Conservation (phyloP, 225 moss, liverwort and hornwort genomes). For the Sphagnum tenellum region DNA sequence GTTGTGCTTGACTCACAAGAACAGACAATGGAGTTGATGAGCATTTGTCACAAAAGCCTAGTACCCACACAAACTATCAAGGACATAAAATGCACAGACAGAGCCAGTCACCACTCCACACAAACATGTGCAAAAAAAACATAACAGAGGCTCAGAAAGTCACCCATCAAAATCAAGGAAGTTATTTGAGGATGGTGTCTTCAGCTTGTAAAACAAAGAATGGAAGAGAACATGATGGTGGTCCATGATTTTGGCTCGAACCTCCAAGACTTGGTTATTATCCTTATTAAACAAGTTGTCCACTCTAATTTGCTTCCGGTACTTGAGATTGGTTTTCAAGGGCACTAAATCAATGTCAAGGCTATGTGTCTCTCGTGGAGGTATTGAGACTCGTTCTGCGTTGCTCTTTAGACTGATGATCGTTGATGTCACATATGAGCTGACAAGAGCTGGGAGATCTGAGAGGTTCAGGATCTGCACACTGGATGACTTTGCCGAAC, state of each 20-base stretch:
- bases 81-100: too few species aligned
- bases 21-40: too few species aligned
- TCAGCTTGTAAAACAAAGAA: constrained; percentile 76
- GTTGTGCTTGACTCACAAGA: too few species aligned
- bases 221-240: constrained; percentile 92
- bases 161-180: constrained; percentile 77
- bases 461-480: constrained; percentile 86
- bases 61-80: too few species aligned
- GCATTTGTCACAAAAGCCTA: too few species aligned
- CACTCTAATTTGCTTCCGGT: constrained; percentile 81
- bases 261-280: constrained; percentile 76
- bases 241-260: constrained; percentile 90
- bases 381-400: constrained; percentile 67
- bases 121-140: too few species aligned
- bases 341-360: constrained; percentile 87
- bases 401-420: constrained; percentile 82
- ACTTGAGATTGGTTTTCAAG: constrained; percentile 85
- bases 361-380: constrained; percentile 70
- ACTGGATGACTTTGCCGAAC: constrained; percentile 70
- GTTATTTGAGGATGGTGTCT: constrained; percentile 77
- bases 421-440: constrained; percentile 79
- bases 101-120: too few species aligned
- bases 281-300: constrained; percentile 84
- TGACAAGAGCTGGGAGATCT: constrained; percentile 81
- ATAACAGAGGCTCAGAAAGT: constrained; percentile 1